Evolutionary conservation across 352 stramenopile genomes (phyloP), one percentile per base, ranked within the genome.

Genomic region (Globisporangium takayamanum): DNA sequence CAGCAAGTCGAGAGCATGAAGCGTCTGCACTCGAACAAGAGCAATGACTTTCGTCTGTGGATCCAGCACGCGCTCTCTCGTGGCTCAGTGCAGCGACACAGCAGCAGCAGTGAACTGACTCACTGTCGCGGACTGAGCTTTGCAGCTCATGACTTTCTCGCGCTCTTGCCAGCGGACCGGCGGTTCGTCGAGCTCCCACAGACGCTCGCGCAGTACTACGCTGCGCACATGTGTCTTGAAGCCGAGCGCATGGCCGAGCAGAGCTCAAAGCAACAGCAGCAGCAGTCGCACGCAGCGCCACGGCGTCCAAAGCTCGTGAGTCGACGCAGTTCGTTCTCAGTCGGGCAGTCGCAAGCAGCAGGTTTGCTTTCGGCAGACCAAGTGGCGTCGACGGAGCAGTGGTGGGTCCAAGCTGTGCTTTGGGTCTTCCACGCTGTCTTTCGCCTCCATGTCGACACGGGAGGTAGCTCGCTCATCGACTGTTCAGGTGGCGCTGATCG

Each of bases 391-490:
- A 36, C 47, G 5, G 57, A 72, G 14, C 63, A 76, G 18, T 48
- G 39, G 41, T 67, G 66, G 62, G 61, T 65, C 1, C 60, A 66
- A 41, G 22, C 51, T 22, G 70, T 68, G 12, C 47, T 87, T 44
- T 83, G 73, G 73, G 62, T 85, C 16, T 83, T 81, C 55, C 78
- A 88, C 53, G 64, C 66, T 0, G 28, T 80, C 1, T 79, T 84
- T n/a, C 67, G 68, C 6, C 60, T 64, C 36, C 74, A 76, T 55
- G 28, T 73, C 50, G 22, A 16, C 20, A 5, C 28, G 26, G 28
- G 20, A n/a, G n/a, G 44, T 7, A 10, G 20, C 16, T 26, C 44
- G 11, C 5, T 20, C 15, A 1, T n/a, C 14, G 18, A 52, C 6
- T 10, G 22, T 1, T 12, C 33, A 39, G 33, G 33, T 1, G 6